Conservation (phyloP, 176 grass and related monocot genomes). For the Poa pratensis region DNA sequence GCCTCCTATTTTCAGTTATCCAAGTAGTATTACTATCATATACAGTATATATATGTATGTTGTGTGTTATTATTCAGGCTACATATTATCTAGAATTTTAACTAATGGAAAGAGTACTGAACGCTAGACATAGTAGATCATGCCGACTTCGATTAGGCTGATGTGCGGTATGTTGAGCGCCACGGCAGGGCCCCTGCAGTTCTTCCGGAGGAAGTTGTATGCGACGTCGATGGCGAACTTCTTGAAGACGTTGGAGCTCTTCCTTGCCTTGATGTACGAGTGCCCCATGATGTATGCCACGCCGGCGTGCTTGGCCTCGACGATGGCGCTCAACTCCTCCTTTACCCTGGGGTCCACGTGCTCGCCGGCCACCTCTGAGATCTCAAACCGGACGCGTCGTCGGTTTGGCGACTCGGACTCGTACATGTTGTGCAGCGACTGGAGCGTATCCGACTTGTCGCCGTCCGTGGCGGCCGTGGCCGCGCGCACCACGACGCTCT, state of each 20-base stretch:
- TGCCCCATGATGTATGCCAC: conserved; percentile 73
- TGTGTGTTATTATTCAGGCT: neutral
- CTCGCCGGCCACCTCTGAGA: conserved; percentile 20
- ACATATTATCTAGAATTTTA: neutral
- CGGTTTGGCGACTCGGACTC: conserved; percentile 53
- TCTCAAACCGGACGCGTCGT: conserved; percentile 52
- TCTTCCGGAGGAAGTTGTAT: conserved; percentile 72
- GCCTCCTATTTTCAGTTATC: neutral
- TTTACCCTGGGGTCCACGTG: conserved; percentile 42
- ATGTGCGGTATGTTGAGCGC: conserved; percentile 67
- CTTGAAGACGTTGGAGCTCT: conserved; percentile 62
- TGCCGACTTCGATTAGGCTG: conserved; percentile 76
- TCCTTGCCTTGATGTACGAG: conserved; percentile 70
- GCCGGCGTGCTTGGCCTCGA: conserved; percentile 61
- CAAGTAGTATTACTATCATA: neutral
- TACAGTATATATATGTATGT: neutral
- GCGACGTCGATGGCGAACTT: conserved; percentile 63
- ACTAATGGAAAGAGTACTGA: neutral
- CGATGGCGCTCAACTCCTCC: conserved; percentile 43
- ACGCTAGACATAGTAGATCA: conserved; percentile 77
- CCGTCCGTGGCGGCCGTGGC: neutral
- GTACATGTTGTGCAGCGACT: conserved; percentile 55
- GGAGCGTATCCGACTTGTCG: conserved; percentile 50
- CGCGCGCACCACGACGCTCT: conserved; percentile 43
- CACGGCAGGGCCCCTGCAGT: conserved; percentile 61